These are phyloP conservation scores for Aspergillus ochraceoroseus DNA, from an alignment of 2,329 filamentous ascomycete species.

Conservation along the genomic window DNA sequence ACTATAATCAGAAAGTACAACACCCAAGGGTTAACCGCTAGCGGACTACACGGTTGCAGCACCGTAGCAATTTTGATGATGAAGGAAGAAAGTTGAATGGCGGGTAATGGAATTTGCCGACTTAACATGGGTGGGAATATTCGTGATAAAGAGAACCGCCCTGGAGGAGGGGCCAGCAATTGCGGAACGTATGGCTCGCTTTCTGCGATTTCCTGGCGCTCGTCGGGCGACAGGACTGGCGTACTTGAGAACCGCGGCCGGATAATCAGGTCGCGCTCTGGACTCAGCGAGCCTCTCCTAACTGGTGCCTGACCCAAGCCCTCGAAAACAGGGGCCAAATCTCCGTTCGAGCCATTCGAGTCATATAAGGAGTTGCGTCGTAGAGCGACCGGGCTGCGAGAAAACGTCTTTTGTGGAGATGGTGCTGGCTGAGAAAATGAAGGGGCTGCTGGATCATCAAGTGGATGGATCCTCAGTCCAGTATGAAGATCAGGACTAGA, in stretches of 20 bases:
- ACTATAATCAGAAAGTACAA: constrained; percentile 63
- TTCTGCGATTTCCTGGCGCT: constrained; percentile 17
- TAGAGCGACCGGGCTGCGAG: constrained; percentile 20
- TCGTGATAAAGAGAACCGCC: constrained; percentile 23
- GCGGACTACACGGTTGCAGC: constrained; percentile 65
- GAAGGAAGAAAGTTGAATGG: constrained; percentile 59
- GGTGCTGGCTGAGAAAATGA: constrained; percentile 26
- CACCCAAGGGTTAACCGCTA: constrained; percentile 60
- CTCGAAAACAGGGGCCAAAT: constrained; percentile 17
- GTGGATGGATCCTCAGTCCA: constrained; percentile 37
- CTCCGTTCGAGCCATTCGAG: constrained; percentile 16
- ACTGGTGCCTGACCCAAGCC: constrained; percentile 14
- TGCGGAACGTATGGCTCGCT: constrained; percentile 27
- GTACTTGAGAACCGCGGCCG: constrained; percentile 29
- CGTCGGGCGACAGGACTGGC: constrained; percentile 24
- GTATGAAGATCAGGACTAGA: constrained; percentile 32
- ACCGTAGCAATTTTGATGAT: constrained; percentile 63
- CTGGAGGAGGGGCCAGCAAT: constrained; percentile 42
- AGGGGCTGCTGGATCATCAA: constrained; percentile 35
- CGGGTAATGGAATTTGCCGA: constrained; percentile 32
- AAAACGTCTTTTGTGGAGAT: constrained; percentile 27
- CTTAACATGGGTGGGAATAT: constrained; percentile 28
- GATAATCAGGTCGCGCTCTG: constrained; percentile 33
- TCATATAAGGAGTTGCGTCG: constrained; percentile 30
- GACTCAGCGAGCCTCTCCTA: constrained; percentile 21